These are phyloP conservation scores for Xylaria telfairii DNA, from an alignment of 495 filamentous ascomycete genomes.

Conservation along the genomic window DNA sequence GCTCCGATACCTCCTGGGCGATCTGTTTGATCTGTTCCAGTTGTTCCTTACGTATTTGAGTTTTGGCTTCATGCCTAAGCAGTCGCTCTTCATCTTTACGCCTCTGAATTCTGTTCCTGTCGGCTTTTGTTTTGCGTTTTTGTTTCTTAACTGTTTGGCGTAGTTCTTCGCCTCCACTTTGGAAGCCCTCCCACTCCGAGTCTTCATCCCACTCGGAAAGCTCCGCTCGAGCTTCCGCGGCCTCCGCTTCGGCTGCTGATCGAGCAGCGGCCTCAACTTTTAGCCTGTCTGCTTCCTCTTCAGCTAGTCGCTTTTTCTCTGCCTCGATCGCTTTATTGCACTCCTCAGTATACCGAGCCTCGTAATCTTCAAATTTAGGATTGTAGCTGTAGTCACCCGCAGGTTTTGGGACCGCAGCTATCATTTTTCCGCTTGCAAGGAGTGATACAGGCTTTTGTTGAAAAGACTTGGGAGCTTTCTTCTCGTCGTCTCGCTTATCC, in stretches of 20 bases:
- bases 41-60: constrained; percentile 74
- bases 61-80: constrained; percentile 70
- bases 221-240: constrained; percentile 70
- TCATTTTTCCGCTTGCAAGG: constrained; percentile 72
- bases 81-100: constrained; percentile 84
- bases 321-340: constrained; percentile 78
- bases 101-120: constrained; percentile 85
- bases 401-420: constrained; percentile 81
- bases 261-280: constrained; percentile 59
- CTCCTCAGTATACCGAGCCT: constrained; percentile 71
- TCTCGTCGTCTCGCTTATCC: constrained; percentile 48
- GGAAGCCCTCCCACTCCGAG: constrained; percentile 85
- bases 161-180: constrained; percentile 67
- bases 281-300: constrained; percentile 65
- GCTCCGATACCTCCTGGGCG: constrained; percentile 64
- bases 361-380: constrained; percentile 83
- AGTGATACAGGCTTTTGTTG: constrained; percentile 79
- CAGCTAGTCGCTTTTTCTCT: constrained; percentile 77
- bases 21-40: constrained; percentile 68
- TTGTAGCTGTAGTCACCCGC: constrained; percentile 89
- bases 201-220: constrained; percentile 78
- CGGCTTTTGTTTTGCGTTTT: constrained; percentile 80
- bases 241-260: constrained; percentile 65
- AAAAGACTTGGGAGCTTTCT: constrained; percentile 77
- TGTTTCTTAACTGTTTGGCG: constrained; percentile 73